Evolutionary conservation across 2,329 filamentous ascomycete species (phyloP).

Genomic region (Lachnellula occidentalis): DNA sequence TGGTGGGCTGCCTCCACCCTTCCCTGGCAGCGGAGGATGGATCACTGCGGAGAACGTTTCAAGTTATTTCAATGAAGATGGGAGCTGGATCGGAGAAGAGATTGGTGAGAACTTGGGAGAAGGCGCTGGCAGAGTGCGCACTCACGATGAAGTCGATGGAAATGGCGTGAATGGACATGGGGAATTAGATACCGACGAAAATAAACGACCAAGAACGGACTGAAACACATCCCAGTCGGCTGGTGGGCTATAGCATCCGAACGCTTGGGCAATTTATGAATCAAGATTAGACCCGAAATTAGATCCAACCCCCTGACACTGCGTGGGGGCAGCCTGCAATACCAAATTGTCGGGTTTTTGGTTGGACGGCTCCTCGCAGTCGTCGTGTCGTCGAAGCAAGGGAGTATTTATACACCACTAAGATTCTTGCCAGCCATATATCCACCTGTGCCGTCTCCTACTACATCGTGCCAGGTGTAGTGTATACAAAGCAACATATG

Average conservation of each 20-base stretch:
- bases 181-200: conserved; percentile 38
- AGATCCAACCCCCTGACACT: too few relatives aligned
- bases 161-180: conserved; percentile 38
- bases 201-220: conserved; percentile 44
- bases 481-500: too few relatives aligned
- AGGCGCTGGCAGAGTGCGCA: conserved; percentile 55
- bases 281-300: too few relatives aligned
- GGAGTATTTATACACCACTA: too few relatives aligned
- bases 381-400: too few relatives aligned
- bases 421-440: too few relatives aligned
- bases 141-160: conserved; percentile 47
- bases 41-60: conserved; percentile 89
- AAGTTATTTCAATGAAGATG: conserved; percentile 75
- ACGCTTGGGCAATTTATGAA: neutral
- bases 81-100: conserved; percentile 62
- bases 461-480: too few relatives aligned
- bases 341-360: neutral
- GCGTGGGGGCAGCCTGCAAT: neutral
- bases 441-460: too few relatives aligned
- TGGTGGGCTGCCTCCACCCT: conserved; percentile 56
- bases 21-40: conserved; percentile 73
- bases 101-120: conserved; percentile 49
- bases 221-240: conserved; percentile 16
- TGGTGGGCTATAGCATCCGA: neutral
- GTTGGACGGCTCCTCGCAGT: too few relatives aligned